Evolutionary conservation across 2,329 filamentous ascomycete genomes (phyloP).

Genomic region (Diaporthe destruens): DNA sequence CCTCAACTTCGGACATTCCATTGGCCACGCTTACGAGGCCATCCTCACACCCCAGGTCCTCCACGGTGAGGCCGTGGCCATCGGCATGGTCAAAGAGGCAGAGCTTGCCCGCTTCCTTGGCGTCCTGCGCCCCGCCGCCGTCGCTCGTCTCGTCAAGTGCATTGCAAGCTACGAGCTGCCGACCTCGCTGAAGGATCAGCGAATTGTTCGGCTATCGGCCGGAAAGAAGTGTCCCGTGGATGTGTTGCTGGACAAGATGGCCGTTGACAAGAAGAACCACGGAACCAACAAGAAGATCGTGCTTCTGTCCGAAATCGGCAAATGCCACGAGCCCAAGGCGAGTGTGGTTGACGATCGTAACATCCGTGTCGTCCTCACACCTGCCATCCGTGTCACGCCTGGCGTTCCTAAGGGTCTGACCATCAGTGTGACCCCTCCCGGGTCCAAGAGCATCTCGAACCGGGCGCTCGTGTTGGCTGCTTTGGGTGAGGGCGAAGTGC

Average conservation of each 20-base stretch:
- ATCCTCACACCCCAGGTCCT: slow-evolving; percentile 95
- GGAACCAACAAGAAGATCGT: slow-evolving; percentile 97
- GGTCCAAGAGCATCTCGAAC: slow-evolving; percentile 98
- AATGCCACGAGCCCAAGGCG: slow-evolving; percentile 87
- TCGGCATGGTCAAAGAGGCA: slow-evolving; percentile 98
- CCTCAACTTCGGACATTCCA: slow-evolving; percentile 97
- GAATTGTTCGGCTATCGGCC: slow-evolving; percentile 83
- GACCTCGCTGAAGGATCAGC: slow-evolving; percentile 85
- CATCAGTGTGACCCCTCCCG: slow-evolving; percentile 86
- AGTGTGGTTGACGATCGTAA: slow-evolving; percentile 89
- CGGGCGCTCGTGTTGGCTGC: slow-evolving; percentile 94
- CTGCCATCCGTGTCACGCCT: slow-evolving; percentile 79
- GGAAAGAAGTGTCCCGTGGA: slow-evolving; percentile 91
- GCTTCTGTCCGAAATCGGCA: slow-evolving; percentile 88
- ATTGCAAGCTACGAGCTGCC: slow-evolving; percentile 94
- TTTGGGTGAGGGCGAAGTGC: slow-evolving; percentile 85
- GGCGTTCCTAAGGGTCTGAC: slow-evolving; percentile 75
- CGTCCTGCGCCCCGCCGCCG: slow-evolving; percentile 85
- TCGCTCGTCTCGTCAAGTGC: slow-evolving; percentile 91
- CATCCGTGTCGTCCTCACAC: slow-evolving; percentile 85
- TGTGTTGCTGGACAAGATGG: slow-evolving; percentile 90
- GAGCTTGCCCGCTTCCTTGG: slow-evolving; percentile 92
- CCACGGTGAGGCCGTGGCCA: slow-evolving; percentile 94
- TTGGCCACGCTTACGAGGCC: slow-evolving; percentile 96
- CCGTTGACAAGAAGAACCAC: slow-evolving; percentile 98